phyloP scores from a whole-genome alignment of 345 rosid genomes.

The Eucalyptus curtisii region DNA sequence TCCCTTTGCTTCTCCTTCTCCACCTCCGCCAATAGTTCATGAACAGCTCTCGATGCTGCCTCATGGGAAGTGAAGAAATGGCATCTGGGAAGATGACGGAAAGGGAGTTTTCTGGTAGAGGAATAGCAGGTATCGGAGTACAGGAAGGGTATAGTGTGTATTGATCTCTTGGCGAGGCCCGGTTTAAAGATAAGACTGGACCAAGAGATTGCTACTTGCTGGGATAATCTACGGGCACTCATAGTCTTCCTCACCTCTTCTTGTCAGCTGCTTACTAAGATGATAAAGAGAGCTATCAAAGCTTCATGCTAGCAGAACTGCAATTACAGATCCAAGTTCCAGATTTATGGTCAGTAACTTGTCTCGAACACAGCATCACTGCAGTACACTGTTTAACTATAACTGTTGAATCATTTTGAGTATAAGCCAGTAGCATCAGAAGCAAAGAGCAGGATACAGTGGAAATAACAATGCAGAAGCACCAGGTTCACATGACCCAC shows the following conservation, averaged over 20 bases:
- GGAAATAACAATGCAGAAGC: neutral
- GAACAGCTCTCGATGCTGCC: slow-evolving; percentile 8
- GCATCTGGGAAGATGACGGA: slow-evolving; percentile 7
- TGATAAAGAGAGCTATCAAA: neutral
- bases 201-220: slow-evolving; percentile 15
- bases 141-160: neutral
- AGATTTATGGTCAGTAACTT: neutral
- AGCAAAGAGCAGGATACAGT: neutral
- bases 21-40: slow-evolving; percentile 42
- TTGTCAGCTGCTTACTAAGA: neutral
- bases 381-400: neutral
- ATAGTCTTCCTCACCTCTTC: neutral
- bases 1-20: slow-evolving; percentile 73
- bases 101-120: slow-evolving; percentile 6
- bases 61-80: slow-evolving; percentile 23
- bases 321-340: neutral
- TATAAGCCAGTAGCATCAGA: neutral
- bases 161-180: neutral
- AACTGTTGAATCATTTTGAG: neutral
- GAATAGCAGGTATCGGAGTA: neutral
- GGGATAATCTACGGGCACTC: neutral
- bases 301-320: neutral
- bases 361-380: neutral
- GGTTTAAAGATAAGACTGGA: slow-evolving; percentile 27
- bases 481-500: neutral